phyloP scores from a whole-genome alignment of 2,329 filamentous ascomycete genomes.

The Exserohilum turcica region DNA sequence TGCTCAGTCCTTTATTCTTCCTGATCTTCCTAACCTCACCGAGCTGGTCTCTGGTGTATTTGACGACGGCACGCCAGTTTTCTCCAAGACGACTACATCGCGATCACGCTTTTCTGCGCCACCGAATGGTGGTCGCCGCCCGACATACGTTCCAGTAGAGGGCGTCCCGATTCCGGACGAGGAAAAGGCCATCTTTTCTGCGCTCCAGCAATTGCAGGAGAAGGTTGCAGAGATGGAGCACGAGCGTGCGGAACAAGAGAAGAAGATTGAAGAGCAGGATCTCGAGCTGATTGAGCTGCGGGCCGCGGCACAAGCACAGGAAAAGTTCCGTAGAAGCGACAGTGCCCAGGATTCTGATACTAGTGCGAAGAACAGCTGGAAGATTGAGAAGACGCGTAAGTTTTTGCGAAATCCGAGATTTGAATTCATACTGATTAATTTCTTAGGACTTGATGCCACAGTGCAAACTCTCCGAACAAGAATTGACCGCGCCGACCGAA shows the following conservation, averaged over 20 bases:
- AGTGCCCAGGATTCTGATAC: constrained; percentile 57
- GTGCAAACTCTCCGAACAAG: constrained; percentile 65
- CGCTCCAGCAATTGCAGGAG: constrained; percentile 62
- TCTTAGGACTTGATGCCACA: constrained; percentile 62
- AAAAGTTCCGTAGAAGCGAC: constrained; percentile 51
- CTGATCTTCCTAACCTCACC: constrained; percentile 65
- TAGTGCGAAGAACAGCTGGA: constrained; percentile 42
- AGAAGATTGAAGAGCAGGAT: constrained; percentile 57
- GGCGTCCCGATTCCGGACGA: constrained; percentile 63
- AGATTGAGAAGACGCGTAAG: constrained; percentile 63
- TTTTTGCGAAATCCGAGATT: constrained; percentile 12
- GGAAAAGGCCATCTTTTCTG: constrained; percentile 67
- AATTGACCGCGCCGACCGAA: constrained; percentile 66
- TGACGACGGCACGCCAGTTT: constrained; percentile 62
- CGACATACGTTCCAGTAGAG: constrained; percentile 55
- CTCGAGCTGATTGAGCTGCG: constrained; percentile 59
- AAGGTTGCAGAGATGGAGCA: constrained; percentile 62
- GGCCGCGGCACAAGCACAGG: constrained; percentile 52
- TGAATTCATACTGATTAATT: constrained; percentile 16
- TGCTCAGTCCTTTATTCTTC: constrained; percentile 65
- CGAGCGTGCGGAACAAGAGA: constrained; percentile 59
- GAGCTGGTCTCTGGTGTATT: constrained; percentile 65
- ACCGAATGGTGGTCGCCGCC: constrained; percentile 34
- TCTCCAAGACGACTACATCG: constrained; percentile 56
- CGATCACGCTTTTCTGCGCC: constrained; percentile 62